These are phyloP conservation scores for Stemphylium lycopersici DNA, from an alignment of 2,329 filamentous ascomycete species.

Conservation along the genomic window DNA sequence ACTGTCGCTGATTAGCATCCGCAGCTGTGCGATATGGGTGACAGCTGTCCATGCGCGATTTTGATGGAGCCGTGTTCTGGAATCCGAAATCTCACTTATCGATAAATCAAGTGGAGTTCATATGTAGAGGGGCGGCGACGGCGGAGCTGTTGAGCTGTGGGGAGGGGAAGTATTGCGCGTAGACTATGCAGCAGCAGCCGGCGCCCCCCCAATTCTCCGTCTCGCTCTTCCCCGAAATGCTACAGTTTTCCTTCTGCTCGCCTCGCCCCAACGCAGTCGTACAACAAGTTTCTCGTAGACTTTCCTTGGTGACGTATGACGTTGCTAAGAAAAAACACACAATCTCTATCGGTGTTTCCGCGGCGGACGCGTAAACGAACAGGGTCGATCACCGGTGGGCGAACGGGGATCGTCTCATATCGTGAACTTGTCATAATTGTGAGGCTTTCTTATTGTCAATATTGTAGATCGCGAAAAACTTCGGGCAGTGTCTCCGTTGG, in stretches of 20 bases:
- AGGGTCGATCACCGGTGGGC: slow-evolving; percentile 1
- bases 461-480: not conserved
- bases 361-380: slow-evolving; percentile 8
- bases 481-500: not conserved
- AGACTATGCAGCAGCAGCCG: not conserved
- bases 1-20: not conserved
- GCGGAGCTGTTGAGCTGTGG: not conserved
- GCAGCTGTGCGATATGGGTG: not conserved
- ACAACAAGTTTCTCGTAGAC: too few species aligned
- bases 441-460: slow-evolving; percentile 3
- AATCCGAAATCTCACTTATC: slow-evolving; percentile 5
- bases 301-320: not conserved
- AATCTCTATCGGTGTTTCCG: slow-evolving; percentile 4
- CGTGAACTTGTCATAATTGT: not conserved
- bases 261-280: not conserved
- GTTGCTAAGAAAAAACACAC: not conserved
- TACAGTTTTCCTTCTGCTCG: not conserved
- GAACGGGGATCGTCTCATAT: not conserved
- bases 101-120: not conserved
- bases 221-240: not conserved
- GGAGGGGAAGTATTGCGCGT: slow-evolving; percentile 6
- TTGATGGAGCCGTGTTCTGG: slow-evolving; percentile 13
- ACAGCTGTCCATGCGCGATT: slow-evolving; percentile 12
- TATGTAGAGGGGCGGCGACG: not conserved
- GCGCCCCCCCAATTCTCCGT: not conserved